Evolutionary conservation across 2,329 filamentous ascomycete species (phyloP).

Genomic region (Phialophora chinensis): DNA sequence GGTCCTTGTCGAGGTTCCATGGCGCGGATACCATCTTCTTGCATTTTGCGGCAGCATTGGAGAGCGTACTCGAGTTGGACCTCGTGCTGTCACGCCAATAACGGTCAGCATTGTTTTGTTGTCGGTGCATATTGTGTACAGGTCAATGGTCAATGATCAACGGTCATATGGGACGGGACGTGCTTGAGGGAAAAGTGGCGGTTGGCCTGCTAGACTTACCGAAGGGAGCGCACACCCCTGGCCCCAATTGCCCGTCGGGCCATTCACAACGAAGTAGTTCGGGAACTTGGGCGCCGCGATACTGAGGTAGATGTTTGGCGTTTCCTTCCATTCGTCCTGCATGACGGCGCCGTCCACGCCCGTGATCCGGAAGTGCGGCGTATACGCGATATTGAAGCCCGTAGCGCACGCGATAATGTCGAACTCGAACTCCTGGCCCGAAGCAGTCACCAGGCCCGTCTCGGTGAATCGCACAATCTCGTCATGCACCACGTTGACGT

Average conservation of each 20-base stretch:
- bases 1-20: conserved; percentile 32
- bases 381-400: conserved; percentile 46
- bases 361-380: conserved; percentile 44
- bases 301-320: conserved; percentile 53
- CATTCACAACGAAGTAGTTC: conserved; percentile 45
- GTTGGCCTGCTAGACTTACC: conserved; percentile 12
- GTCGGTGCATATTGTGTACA: background rate
- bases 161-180: background rate
- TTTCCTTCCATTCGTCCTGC: conserved; percentile 50
- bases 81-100: conserved; percentile 15
- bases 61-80: conserved; percentile 40
- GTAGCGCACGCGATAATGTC: conserved; percentile 49
- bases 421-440: conserved; percentile 45
- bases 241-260: conserved; percentile 41
- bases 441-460: conserved; percentile 48
- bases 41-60: conserved; percentile 44
- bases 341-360: conserved; percentile 39
- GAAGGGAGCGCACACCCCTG: conserved; percentile 42
- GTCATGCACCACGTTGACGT: conserved; percentile 46
- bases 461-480: conserved; percentile 38
- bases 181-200: too few relatives aligned
- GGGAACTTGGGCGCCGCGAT: conserved; percentile 55
- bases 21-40: conserved; percentile 42
- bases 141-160: background rate
- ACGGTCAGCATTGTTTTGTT: background rate